These are phyloP conservation scores for Colletotrichum liriopes DNA, from an alignment of 2,329 filamentous ascomycete species.

Conservation along the genomic window DNA sequence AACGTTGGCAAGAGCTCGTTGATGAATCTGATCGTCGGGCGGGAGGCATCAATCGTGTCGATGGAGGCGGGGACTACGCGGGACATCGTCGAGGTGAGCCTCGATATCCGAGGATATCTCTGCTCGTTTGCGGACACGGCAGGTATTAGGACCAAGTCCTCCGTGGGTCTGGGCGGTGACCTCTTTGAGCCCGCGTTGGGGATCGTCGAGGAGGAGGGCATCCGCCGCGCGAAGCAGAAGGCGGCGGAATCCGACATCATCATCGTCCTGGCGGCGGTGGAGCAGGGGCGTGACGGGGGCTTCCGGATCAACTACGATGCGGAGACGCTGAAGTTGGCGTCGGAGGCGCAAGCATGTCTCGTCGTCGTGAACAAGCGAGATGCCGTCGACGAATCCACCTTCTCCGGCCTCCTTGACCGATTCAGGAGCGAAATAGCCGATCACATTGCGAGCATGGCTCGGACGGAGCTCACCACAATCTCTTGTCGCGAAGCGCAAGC, in stretches of 20 bases:
- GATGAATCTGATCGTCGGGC: slow-evolving; percentile 89
- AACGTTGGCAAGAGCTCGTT: slow-evolving; percentile 97
- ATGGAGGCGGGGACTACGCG: slow-evolving; percentile 93
- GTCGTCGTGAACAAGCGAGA: slow-evolving; percentile 78
- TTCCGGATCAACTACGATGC: slow-evolving; percentile 66
- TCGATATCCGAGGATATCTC: slow-evolving; percentile 91
- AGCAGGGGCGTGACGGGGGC: slow-evolving; percentile 58
- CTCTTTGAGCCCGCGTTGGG: slow-evolving; percentile 67
- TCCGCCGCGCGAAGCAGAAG: slow-evolving; percentile 85
- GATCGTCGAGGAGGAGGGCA: slow-evolving; percentile 88
- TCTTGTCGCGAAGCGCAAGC: slow-evolving; percentile 78
- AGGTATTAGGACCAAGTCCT: slow-evolving; percentile 75
- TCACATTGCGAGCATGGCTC: slow-evolving; percentile 59
- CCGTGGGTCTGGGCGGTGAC: slow-evolving; percentile 39
- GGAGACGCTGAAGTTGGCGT: slow-evolving; percentile 70
- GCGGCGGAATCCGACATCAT: slow-evolving; percentile 89
- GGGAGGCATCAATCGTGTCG: slow-evolving; percentile 96
- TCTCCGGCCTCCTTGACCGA: slow-evolving; percentile 56
- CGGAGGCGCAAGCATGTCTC: slow-evolving; percentile 63
- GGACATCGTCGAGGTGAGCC: slow-evolving; percentile 91
- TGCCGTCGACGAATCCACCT: slow-evolving; percentile 53
- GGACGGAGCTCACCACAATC: slow-evolving; percentile 68
- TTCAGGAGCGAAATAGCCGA: slow-evolving; percentile 58
- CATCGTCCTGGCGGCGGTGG: slow-evolving; percentile 84
- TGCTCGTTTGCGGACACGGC: slow-evolving; percentile 97